Conservation (phyloP, 305 asterid species). For the Andrographis paniculata region DNA sequence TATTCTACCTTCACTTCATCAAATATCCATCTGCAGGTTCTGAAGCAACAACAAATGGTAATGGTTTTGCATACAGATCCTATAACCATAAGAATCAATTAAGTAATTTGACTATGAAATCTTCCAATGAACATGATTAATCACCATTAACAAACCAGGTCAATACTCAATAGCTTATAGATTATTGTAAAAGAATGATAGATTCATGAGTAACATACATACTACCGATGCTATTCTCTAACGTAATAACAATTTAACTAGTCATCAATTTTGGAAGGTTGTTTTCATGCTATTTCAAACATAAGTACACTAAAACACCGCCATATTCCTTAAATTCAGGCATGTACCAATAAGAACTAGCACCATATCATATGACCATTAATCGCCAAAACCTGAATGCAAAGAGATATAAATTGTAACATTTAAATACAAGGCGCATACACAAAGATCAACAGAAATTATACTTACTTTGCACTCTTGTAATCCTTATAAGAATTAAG, state of each 20-base stretch:
- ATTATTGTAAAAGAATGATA: constrained; percentile 1
- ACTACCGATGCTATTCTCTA: too few relatives aligned
- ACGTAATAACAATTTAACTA: too few relatives aligned
- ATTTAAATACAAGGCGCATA: constrained; percentile 10
- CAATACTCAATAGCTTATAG: too few relatives aligned
- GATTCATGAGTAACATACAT: too few relatives aligned
- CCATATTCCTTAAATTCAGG: constrained; percentile 2
- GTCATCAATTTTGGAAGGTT: too few relatives aligned
- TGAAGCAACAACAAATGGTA: constrained; percentile 31
- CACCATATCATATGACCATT: constrained; percentile 3
- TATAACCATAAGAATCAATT: constrained; percentile 8
- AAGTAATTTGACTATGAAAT: constrained; percentile 14
- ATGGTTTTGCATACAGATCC: constrained; percentile 15
- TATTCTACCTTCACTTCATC: constrained; percentile 57
- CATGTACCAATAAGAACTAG: constrained; percentile 1
- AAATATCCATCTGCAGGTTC: constrained; percentile 65
- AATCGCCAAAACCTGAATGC: constrained; percentile 1
- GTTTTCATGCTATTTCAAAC: neutral
- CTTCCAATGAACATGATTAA: neutral
- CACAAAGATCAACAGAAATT: constrained; percentile 11
- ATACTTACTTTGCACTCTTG: constrained; percentile 55
- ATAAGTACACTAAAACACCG: neutral
- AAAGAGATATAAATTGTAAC: neutral
- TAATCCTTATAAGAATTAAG: constrained; percentile 64
- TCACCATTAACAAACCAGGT: too few relatives aligned